These are phyloP conservation scores for Myxozyma mucilagina DNA, from an alignment of 805 yeast genomes.

Conservation along the genomic window DNA sequence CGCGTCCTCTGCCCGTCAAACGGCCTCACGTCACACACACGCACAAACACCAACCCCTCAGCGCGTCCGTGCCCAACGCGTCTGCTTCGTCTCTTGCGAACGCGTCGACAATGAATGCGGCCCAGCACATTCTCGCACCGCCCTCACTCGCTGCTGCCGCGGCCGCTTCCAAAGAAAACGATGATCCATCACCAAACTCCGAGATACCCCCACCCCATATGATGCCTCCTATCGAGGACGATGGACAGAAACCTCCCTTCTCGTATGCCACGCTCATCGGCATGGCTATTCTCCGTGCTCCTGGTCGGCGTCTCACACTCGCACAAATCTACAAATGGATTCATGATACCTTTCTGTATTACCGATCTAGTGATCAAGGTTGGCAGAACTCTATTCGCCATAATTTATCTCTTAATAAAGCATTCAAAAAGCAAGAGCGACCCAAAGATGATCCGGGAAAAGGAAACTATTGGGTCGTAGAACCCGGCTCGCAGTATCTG, in stretches of 20 bases:
- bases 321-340: constrained; percentile 93
- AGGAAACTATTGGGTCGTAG: constrained; percentile 92
- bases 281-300: constrained; percentile 85
- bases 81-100: no score
- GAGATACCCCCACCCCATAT: constrained; percentile 44
- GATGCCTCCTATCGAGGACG: constrained; percentile 50
- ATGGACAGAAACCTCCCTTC: constrained; percentile 81
- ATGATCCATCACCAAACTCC: constrained; percentile 9
- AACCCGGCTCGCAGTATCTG: constrained; percentile 76
- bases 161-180: background rate
- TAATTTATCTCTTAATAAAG: constrained; percentile 87
- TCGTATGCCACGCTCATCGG: constrained; percentile 93
- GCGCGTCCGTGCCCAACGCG: no score
- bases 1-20: constrained; percentile 6
- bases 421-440: constrained; percentile 85
- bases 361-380: constrained; percentile 81
- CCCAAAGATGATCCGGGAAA: constrained; percentile 60
- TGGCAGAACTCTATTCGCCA: constrained; percentile 99
- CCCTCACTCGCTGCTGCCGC: constrained; percentile 12
- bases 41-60: no score
- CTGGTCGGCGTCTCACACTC: constrained; percentile 65
- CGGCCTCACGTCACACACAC: background rate
- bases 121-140: constrained; percentile 23
- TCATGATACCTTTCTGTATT: constrained; percentile 77
- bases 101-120: constrained; percentile 17